Conservation (phyloP, 2,329 filamentous ascomycete species). For the Exophiala dermatitidis region DNA sequence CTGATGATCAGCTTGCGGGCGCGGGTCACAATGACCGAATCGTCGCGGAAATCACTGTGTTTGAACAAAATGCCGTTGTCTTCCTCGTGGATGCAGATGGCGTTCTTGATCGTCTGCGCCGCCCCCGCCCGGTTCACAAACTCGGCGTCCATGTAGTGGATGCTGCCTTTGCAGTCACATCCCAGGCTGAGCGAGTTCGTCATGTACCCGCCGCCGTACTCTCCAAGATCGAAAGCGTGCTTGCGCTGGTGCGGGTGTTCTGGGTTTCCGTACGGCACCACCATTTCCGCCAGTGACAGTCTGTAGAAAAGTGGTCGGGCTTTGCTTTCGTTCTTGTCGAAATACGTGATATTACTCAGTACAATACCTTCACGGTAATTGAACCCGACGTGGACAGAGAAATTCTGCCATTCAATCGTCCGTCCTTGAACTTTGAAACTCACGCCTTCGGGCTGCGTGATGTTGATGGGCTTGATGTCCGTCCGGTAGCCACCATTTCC, state of each 20-base stretch:
- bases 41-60: conserved; percentile 87
- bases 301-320: conserved; percentile 79
- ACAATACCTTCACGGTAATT: conserved; percentile 91
- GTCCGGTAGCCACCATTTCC: conserved; percentile 66
- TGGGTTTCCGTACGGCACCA: conserved; percentile 62
- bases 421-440: conserved; percentile 73
- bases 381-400: conserved; percentile 88
- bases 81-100: conserved; percentile 92
- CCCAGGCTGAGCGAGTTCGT: conserved; percentile 42
- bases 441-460: conserved; percentile 81
- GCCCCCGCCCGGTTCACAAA: conserved; percentile 59
- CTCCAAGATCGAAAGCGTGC: conserved; percentile 43
- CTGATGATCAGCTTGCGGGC: conserved; percentile 80
- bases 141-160: conserved; percentile 83
- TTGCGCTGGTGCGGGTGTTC: conserved; percentile 45
- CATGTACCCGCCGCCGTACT: conserved; percentile 45
- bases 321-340: conserved; percentile 62
- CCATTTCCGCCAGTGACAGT: conserved; percentile 86
- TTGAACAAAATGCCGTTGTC: conserved; percentile 90
- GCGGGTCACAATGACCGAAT: conserved; percentile 77
- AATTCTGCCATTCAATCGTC: conserved; percentile 82
- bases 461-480: conserved; percentile 78
- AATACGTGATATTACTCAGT: conserved; percentile 81
- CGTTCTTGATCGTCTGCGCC: conserved; percentile 80
- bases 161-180: conserved; percentile 70